These are phyloP conservation scores for Epichloe brachyelytri DNA, from an alignment of 2,329 filamentous ascomycete genomes.

Conservation along the genomic window DNA sequence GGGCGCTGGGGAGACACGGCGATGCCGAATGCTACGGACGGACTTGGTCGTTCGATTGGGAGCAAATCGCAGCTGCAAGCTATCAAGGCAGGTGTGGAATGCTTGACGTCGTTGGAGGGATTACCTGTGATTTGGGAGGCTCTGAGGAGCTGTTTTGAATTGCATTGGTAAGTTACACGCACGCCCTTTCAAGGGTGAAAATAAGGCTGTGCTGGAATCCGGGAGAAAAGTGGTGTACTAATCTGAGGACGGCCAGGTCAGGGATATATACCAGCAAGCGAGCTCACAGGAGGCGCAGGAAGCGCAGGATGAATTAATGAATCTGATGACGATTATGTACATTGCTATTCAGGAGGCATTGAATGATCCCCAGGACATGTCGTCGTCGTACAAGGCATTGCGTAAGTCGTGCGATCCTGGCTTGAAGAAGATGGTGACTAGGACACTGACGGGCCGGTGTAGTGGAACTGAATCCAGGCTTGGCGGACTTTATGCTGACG, in stretches of 20 bases:
- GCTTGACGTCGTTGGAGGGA: constrained; percentile 38
- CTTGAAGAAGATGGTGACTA: background rate
- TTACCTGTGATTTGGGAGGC: constrained; percentile 38
- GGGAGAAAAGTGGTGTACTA: background rate
- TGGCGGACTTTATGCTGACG: constrained; percentile 61
- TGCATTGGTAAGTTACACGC: constrained; percentile 32
- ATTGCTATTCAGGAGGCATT: constrained; percentile 44
- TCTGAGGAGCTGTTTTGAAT: constrained; percentile 35
- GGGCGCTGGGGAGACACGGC: constrained; percentile 61
- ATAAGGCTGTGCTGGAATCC: background rate
- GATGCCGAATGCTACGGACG: constrained; percentile 29
- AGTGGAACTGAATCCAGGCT: constrained; percentile 49
- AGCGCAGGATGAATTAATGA: constrained; percentile 46
- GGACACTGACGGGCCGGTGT: background rate
- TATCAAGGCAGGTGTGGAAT: constrained; percentile 41
- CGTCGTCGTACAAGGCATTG: constrained; percentile 33
- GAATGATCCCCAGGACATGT: constrained; percentile 37
- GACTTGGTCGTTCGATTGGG: constrained; percentile 35
- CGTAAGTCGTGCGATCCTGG: constrained; percentile 24
- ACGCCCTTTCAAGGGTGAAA: background rate
- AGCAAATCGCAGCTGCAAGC: constrained; percentile 43
- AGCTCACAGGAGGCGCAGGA: constrained; percentile 41
- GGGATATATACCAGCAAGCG: constrained; percentile 30
- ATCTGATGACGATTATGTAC: constrained; percentile 51
- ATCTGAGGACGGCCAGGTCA: constrained; percentile 23